Evolutionary conservation across 2,329 filamentous ascomycete genomes (phyloP).

Genomic region (Cordyceps farinosa): DNA sequence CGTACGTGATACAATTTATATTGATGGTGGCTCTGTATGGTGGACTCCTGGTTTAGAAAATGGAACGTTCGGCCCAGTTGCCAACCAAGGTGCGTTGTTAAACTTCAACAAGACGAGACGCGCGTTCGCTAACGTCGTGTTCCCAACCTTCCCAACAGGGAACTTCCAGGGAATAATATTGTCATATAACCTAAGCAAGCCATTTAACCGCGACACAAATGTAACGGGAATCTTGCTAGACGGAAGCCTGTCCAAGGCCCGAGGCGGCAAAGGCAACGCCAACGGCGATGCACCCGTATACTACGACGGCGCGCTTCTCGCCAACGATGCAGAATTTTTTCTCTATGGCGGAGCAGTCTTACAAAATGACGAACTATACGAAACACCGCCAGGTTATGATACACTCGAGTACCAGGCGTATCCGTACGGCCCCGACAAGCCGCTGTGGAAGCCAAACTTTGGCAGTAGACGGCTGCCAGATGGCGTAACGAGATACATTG

Average conservation of each 20-base stretch:
- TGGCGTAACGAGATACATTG: conserved; percentile 57
- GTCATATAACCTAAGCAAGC: conserved; percentile 53
- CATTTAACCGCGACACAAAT: conserved; percentile 53
- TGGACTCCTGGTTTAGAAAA: conserved; percentile 51
- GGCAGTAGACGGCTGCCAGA: conserved; percentile 37
- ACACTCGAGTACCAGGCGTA: conserved; percentile 51
- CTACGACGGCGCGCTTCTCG: conserved; percentile 60
- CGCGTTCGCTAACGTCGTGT: neutral
- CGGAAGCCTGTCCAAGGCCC: conserved; percentile 43
- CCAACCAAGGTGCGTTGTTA: conserved; percentile 37
- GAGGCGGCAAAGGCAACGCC: conserved; percentile 44
- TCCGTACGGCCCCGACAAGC: conserved; percentile 46
- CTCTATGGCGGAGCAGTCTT: conserved; percentile 58
- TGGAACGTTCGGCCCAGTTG: conserved; percentile 32
- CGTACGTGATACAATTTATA: conserved; percentile 59
- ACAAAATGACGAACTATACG: conserved; percentile 31
- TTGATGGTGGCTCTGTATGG: conserved; percentile 58
- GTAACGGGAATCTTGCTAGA: conserved; percentile 47
- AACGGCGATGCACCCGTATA: conserved; percentile 56
- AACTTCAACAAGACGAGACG: neutral
- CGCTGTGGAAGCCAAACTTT: conserved; percentile 44
- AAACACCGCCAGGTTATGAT: conserved; percentile 39
- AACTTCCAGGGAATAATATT: conserved; percentile 53
- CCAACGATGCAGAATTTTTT: conserved; percentile 60
- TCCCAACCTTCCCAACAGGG: conserved; percentile 31